Evolutionary conservation across 148 eudicot genomes (phyloP).

Genomic region (Fagopyrum esculentum): DNA sequence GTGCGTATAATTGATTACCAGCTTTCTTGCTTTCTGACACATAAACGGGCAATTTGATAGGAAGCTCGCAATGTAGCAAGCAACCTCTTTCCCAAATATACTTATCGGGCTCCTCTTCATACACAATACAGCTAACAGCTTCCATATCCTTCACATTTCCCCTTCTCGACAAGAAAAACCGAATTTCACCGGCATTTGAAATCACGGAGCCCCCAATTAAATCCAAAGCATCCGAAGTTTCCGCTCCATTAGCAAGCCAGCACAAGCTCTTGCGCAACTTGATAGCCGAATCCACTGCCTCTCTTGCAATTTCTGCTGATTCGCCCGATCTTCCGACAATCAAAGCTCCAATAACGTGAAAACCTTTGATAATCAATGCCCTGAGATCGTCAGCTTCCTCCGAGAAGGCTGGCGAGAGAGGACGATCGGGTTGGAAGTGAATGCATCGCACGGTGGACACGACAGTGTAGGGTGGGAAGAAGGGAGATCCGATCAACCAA

Average conservation of each 20-base stretch:
- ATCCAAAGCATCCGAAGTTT: constrained; percentile 18
- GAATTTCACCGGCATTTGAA: constrained; percentile 28
- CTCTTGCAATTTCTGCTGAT: constrained; percentile 27
- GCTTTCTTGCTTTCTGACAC: constrained; percentile 36
- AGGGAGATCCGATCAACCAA: constrained; percentile 86
- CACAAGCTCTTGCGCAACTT: constrained; percentile 40
- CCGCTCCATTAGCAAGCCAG: constrained; percentile 18
- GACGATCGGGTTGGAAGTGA: constrained; percentile 36
- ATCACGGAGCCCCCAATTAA: constrained; percentile 59
- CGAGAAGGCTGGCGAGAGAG: constrained; percentile 32
- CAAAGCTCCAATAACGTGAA: constrained; percentile 79
- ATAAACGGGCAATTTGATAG: constrained; percentile 68
- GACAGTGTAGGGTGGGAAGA: constrained; percentile 51
- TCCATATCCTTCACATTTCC: constrained; percentile 31
- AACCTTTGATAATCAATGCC: constrained; percentile 56
- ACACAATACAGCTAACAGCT: constrained; percentile 44
- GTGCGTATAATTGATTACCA: constrained; percentile 29
- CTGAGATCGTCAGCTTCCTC: constrained; percentile 63
- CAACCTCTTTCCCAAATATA: constrained; percentile 87
- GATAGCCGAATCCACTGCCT: constrained; percentile 43
- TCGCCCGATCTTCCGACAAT: constrained; percentile 31
- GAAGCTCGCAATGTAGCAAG: constrained; percentile 57
- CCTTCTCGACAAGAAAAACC: constrained; percentile 43
- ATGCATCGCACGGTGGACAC: constrained; percentile 75
- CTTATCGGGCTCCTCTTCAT: constrained; percentile 63